Base-by-base conservation (phyloP, 768 basidiomycete species). In the Tricholoma sp. region DNA sequence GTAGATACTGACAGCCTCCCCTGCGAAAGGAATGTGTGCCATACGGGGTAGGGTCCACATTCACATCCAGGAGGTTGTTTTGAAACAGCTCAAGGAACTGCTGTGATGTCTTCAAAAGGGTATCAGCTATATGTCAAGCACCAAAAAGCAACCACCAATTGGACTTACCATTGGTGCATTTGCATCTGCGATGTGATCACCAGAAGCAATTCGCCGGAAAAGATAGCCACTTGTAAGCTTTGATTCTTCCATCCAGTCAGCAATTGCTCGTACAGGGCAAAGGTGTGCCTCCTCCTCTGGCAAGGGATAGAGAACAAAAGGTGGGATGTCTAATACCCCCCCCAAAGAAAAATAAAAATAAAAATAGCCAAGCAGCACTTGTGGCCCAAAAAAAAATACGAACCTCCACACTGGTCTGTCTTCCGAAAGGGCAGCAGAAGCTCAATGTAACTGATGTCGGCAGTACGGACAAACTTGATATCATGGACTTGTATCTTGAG, bases 1-100 rank as follows among this genome's bases (percentile, higher is more conserved):
- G 58, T n/a, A 78, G 63, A 41, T 70, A 78, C 54, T 79, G 76
- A 54, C 72, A 74, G 0, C 76, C 74, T 8, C 75, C 73, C 20
- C 69, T 66, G 6, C 69, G 66, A 62, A 79, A 76, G 0, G 76
- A 72, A 60, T 76, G 74, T 1, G 72, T 76, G 8, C 76, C 72
- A 62, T 76, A 77, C 1, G 70, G 65, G 6, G 58, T 39, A 0
- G 72, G 70, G 59, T 78, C 72, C 36, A 76, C 51, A 0, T 57
- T 52, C 20, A 79, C 65, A 53, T 80, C n/a, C 5, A 73, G 55
- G 1, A 79, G 63, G 53, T 76, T 76, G 57, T 75, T 72, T 1
- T 71, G 62, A 41, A 78, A 76, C 15, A 68, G 57, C 45, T 74
- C 67, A 0, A 79, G 65, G 50, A 76, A 74, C 29, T 68, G 61